Evolutionary conservation across 352 stramenopile genomes (phyloP), one percentile per base, ranked within the genome.

Genomic region (Phytophthora crassamura): DNA sequence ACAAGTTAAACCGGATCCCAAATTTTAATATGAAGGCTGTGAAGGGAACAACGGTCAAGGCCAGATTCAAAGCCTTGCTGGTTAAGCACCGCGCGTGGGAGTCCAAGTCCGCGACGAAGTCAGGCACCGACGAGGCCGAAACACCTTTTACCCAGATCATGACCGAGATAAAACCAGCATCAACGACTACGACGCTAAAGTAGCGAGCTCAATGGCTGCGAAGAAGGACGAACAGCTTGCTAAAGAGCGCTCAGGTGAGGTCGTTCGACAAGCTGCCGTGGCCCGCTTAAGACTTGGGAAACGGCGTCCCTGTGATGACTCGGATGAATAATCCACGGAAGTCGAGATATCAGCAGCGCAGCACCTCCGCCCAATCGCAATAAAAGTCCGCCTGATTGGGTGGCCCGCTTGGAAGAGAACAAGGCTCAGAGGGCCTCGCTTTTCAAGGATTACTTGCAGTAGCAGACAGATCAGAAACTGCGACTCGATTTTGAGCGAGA

Each of bases 21-120:
- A 63, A 63, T 6, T 63, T 68, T n/a, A 18, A 9, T 5, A 58
- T 63, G 38, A 52, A 41, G 20, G 7, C 10, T 15, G 50, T 62
- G 3, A 68, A 58, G 18, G 28, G 51, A 1, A 30, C 35, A 15
- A 61, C 59, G 1, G 42, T 25, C 16, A 46, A 60, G 14, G 34
- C 42, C 7, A 16, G 49, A 12, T 61, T 68, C 12, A 46, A 68
- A 11, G 41, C 50, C 8, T 25, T 57, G 6, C 12, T 62, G 1
- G 35, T 1, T 3, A 52, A 38, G 42, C 50, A 62, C 11, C 42
- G 50, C 9, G 10, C 25, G 8, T 57, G 50, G 50, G 50, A 68
- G 42, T 10, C 6, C 7, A 39, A 14, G 22, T 67, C 50, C 2
- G 35, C 41, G 20, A 32, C 1, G 15, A 45, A 52, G 11, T 59